Conservation (phyloP, 1,284 basidiomycete genomes). For the Ganoderma boninense region DNA sequence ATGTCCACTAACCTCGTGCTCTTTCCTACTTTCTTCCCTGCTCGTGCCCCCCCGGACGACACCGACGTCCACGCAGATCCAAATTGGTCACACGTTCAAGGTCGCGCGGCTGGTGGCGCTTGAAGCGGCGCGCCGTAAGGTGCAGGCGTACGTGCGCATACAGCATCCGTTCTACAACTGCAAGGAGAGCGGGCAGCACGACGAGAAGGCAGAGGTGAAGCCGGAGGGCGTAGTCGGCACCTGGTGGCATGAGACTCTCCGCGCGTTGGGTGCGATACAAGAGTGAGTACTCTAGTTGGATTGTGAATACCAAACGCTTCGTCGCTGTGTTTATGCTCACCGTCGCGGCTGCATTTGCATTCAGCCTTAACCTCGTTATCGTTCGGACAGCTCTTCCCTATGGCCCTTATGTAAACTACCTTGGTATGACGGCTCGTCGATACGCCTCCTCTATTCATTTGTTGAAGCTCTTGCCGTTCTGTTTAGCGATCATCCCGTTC, state of each 20-base stretch:
- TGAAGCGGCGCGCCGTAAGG: slow-evolving; percentile 71
- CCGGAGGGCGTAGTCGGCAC: slow-evolving; percentile 78
- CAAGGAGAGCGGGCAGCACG: slow-evolving; percentile 67
- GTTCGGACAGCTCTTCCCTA: slow-evolving; percentile 77
- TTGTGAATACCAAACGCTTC: background rate
- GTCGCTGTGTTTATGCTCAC: background rate
- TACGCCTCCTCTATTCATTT: background rate
- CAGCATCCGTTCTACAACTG: slow-evolving; percentile 88
- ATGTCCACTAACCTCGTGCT: slow-evolving; percentile 4
- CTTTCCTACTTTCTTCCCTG: background rate
- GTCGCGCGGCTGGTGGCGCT: slow-evolving; percentile 74
- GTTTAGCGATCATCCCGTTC: slow-evolving; percentile 50
- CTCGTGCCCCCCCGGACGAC: slow-evolving; percentile 5
- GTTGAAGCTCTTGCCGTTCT: slow-evolving; percentile 48
- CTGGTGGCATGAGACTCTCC: slow-evolving; percentile 92
- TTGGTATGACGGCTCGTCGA: slow-evolving; percentile 40
- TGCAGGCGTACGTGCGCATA: slow-evolving; percentile 82
- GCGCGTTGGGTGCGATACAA: slow-evolving; percentile 78
- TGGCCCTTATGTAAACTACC: slow-evolving; percentile 78
- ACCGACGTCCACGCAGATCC: slow-evolving; percentile 57
- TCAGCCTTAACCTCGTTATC: slow-evolving; percentile 83
- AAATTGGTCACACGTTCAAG: slow-evolving; percentile 82
- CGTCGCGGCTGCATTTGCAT: slow-evolving; percentile 8
- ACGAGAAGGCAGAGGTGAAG: slow-evolving; percentile 80
- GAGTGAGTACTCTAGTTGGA: slow-evolving; percentile 54